Evolutionary conservation across 352 stramenopile genomes (phyloP), one percentile per base, ranked within the genome.

Genomic region (Globisporangium middletonii): DNA sequence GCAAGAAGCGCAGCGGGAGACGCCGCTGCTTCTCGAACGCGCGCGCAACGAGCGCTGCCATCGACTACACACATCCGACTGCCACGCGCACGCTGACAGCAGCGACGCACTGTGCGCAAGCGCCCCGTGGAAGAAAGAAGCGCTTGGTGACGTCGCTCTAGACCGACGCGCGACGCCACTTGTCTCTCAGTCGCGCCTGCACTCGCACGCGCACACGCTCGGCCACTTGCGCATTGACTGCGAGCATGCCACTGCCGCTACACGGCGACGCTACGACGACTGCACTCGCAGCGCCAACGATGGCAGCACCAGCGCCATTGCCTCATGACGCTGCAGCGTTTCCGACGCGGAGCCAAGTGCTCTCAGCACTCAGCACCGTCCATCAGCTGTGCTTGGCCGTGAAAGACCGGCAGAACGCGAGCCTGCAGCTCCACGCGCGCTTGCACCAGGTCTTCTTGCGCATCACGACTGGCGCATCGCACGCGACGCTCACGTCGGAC

Each of bases 371-470:
- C 33, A 71, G 66, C 49, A 53, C 51, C 9, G 63, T 81, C 46
- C 75, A 72, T 56, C 59, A 54, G 19, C 72, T 80, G 13, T 83
- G 72, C 41, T 63, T 80, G 27, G 64, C 75, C 23, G 57, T 75
- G 16, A 68, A 72, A 1, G 75, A 85, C 54, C 72, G 75, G 0
- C 72, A 73, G 55, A 65, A 64, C 33, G 68, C 67, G 26, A 69
- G 62, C 59, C 56, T 85, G 1, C 75, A 85, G 57, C 63, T 74
- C 1, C 75, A 85, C 27, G 65, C 72, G 15, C 59, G 75, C 41
- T 60, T 85, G 27, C 72, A 85, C 33, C 75, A 85, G 47, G 57
- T 63, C 0, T 83, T 85, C 54, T 53, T 89, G 15, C 62, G 68
- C 8, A 65, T 85, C 16, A 67, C 64, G 1, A 71, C 49, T 28